phyloP scores from a whole-genome alignment of 2,329 filamentous ascomycete genomes.

The Alternaria infectoria region DNA sequence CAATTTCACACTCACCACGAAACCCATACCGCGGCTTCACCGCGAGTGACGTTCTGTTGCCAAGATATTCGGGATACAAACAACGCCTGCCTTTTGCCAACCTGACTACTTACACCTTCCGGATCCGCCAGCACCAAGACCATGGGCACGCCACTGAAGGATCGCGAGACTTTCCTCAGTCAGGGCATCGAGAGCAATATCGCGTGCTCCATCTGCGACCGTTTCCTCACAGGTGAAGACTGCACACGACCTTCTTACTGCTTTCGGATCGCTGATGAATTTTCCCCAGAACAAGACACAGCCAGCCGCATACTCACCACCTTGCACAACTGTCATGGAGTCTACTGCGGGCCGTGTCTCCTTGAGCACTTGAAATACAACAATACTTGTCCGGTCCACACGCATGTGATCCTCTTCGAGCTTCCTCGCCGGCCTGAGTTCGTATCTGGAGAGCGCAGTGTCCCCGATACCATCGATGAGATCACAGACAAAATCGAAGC shows the following conservation, averaged over 20 bases:
- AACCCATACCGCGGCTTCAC: not conserved
- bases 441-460: not conserved
- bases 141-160: not conserved
- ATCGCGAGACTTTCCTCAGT: not conserved
- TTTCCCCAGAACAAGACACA: not conserved
- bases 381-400: not conserved
- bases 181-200: not conserved
- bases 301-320: too few relatives aligned
- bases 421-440: not conserved
- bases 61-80: not conserved
- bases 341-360: not conserved
- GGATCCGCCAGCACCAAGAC: not conserved
- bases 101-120: not conserved
- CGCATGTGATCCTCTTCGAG: not conserved
- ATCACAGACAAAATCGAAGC: not conserved
- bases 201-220: too few relatives aligned
- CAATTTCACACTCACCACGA: not conserved
- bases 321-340: not conserved
- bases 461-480: not conserved
- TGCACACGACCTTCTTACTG: not conserved
- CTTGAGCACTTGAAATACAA: accelerated
- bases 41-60: not conserved
- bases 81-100: not conserved
- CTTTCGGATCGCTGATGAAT: not conserved
- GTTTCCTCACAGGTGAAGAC: not conserved